Conservation (phyloP, 1,284 basidiomycete species). For the Heterobasidion irregulare region DNA sequence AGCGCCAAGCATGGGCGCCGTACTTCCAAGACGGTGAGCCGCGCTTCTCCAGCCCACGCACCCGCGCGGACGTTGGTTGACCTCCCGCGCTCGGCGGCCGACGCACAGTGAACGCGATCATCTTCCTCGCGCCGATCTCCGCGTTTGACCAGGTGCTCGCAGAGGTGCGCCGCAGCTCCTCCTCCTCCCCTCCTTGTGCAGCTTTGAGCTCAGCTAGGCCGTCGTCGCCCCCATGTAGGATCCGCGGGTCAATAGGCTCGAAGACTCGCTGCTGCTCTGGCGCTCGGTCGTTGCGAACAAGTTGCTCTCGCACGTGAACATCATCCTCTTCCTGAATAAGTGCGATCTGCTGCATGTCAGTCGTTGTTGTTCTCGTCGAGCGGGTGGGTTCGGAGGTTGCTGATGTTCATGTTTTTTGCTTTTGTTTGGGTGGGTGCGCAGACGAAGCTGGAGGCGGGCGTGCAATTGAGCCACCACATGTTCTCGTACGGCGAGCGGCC, state of each 20-base stretch:
- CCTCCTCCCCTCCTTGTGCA: background rate
- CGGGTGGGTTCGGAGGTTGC: background rate
- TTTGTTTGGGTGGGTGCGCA: constrained; percentile 1
- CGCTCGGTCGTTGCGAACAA: constrained; percentile 60
- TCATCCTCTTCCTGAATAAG: constrained; percentile 76
- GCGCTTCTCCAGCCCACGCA: background rate
- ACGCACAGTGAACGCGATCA: constrained; percentile 65
- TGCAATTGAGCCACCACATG: constrained; percentile 60
- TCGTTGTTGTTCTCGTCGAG: background rate
- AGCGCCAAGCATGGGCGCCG: constrained; percentile 75
- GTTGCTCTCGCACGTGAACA: constrained; percentile 57
- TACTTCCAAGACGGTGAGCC: constrained; percentile 71
- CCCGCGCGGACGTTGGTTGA: background rate
- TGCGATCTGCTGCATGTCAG: constrained; percentile 60
- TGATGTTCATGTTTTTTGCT: background rate
- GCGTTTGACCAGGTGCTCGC: constrained; percentile 74
- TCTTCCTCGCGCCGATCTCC: constrained; percentile 77
- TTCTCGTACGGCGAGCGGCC: constrained; percentile 57
- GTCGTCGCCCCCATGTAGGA: constrained; percentile 34
- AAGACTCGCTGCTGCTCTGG: constrained; percentile 71
- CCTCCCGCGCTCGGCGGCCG: background rate
- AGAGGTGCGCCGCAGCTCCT: constrained; percentile 42
- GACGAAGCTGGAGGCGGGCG: constrained; percentile 67
- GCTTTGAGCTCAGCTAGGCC: background rate
- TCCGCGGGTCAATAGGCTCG: constrained; percentile 58